Evolutionary conservation across 371 early-diverging fungal species (phyloP), one percentile per base, ranked within the genome.

Genomic region (Lichtheimia corymbifera): DNA sequence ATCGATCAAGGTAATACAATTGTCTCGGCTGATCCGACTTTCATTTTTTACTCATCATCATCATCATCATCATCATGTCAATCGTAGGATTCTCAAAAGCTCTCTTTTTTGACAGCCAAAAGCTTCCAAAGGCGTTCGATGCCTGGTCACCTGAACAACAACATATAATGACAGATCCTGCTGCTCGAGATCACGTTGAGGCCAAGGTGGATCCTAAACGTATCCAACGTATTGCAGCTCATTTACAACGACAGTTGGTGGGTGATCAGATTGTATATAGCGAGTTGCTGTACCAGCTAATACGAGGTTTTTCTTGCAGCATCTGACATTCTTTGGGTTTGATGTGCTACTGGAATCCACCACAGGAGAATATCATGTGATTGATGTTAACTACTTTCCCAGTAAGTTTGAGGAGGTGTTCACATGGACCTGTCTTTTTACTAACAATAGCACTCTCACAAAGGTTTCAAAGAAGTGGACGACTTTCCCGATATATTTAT

Each of bases 371-470:
- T 75, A 74, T 60, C 72, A 72, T 58, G 70, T 81, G 2, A 71
- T 78, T 20, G 82, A 81, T 66, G 73, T 78, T 13, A 81, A 81
- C 35, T 81, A 81, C 59, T 81, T 81, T 49, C 78, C 82, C 43
- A 76, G 80, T 80, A 70, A 64, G 67, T 60, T 15, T 47, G 18
- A n/a, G n/a, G n/a, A n/a, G n/a, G n/a, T n/a, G 5, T 47, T 22
- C 47, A 47, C 18, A 47, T 35, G 35, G 35, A 35, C 9, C 47
- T 17, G 6, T 17, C 18, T n/a, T 22, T n/a, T 47, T 13, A 47
- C 47, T 47, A 11, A 47, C 47, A 17, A 47, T 35, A 18, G 12
- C 27, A 51, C 27, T 5, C 3, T 4, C 22, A n/a, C 5, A 3
- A n/a, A 69, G 69, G 69, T 45, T 69, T 69, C 28, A 62, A 55